A percentile compares a stretch with the other conserved stretches of the same genome.
Conservation (phyloP, 257 asterid genomes). For the Nicotiana sylvestris region DNA sequence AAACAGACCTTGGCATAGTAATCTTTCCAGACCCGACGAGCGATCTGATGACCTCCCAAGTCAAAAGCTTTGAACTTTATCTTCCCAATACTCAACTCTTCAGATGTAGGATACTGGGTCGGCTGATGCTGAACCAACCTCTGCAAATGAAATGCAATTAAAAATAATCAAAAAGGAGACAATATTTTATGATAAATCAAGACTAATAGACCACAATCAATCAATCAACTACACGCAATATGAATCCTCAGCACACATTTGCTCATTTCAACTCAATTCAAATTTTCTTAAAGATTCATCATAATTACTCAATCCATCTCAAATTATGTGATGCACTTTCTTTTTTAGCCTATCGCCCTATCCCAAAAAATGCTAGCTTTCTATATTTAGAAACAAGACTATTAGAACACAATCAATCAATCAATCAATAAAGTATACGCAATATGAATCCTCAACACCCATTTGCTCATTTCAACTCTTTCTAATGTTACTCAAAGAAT, state of each 20-base stretch:
- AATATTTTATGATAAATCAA: neutral
- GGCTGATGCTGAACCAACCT: constrained; percentile 26
- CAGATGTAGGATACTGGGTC: constrained; percentile 20
- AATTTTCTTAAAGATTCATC: neutral
- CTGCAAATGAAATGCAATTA: neutral
- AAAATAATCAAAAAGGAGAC: neutral
- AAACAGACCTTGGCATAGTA: constrained; percentile 15
- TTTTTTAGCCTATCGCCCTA: neutral
- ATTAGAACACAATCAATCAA: neutral
- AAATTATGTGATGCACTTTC: neutral
- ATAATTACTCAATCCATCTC: neutral
- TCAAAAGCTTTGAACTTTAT: constrained; percentile 17
- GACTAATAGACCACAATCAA: neutral
- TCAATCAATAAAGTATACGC: neutral
- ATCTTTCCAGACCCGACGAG: constrained; percentile 15
- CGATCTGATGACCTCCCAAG: constrained; percentile 16
- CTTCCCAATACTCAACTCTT: constrained; percentile 17
- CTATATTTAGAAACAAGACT: neutral
- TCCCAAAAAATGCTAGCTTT: neutral
- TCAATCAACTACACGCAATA: neutral
- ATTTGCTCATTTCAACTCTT: neutral
- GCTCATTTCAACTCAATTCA: neutral
- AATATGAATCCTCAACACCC: neutral
- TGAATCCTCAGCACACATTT: neutral
- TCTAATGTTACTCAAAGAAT: neutral